Evolutionary conservation across 139 green algal species (phyloP).

Genomic region (Haematococcus lacustris): DNA sequence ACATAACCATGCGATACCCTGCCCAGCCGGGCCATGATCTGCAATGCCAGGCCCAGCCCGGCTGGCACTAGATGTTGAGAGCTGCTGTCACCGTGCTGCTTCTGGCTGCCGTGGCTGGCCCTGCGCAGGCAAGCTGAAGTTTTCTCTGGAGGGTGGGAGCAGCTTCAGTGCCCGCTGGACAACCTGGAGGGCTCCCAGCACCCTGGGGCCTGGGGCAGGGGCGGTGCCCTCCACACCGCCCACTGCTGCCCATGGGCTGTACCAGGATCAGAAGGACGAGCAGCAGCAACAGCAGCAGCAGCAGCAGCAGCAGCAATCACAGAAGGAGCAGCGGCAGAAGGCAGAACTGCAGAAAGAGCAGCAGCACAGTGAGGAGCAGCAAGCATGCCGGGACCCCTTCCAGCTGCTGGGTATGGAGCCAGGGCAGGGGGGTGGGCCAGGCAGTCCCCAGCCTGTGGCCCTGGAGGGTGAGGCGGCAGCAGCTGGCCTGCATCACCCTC

Average conservation of each 20-base stretch:
- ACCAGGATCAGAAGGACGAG: not conserved
- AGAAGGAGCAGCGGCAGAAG: not conserved
- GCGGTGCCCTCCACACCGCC: not conserved
- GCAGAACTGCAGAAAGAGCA: not conserved
- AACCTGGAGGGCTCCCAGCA: not conserved
- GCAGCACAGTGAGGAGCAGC: not conserved
- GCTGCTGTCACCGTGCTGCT: too few species aligned
- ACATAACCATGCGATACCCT: constrained; percentile 2
- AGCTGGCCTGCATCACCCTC: too few species aligned
- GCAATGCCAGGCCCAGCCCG: not conserved
- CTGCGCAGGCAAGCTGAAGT: constrained; percentile 59
- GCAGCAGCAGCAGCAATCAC: not conserved
- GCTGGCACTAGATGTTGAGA: not conserved
- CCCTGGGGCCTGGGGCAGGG: too few species aligned
- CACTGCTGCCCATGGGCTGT: not conserved
- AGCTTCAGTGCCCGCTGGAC: constrained; percentile 28
- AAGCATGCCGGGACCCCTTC: too few species aligned
- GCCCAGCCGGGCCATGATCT: not conserved
- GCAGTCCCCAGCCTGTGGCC: too few species aligned
- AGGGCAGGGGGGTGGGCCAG: too few species aligned
- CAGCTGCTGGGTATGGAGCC: too few species aligned
- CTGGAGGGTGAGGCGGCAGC: too few species aligned
- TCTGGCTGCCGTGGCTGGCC: not conserved
- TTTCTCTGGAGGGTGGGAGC: constrained; percentile 44
- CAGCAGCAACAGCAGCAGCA: not conserved